Conservation (phyloP, 106 monocot genomes). For the Dioscorea zingiberensis region DNA sequence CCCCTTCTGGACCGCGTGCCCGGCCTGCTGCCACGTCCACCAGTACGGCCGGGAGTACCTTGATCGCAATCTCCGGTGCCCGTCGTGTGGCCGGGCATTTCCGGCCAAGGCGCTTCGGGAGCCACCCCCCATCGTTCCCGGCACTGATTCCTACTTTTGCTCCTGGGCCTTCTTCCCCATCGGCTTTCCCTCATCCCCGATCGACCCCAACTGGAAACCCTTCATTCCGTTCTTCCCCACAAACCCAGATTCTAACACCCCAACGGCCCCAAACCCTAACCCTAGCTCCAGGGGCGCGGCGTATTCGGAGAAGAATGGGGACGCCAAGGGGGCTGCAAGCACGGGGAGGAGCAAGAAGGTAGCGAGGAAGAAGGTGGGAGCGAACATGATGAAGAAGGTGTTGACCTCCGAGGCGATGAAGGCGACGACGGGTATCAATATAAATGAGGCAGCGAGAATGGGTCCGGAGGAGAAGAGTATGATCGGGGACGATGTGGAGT, state of each 20-base stretch:
- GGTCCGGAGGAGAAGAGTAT: not conserved
- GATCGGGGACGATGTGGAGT: conserved; percentile 13
- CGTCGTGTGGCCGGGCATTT: conserved; percentile 39
- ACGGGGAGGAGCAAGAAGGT: conserved; percentile 27
- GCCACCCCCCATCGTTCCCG: conserved; percentile 60
- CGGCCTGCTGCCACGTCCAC: conserved; percentile 47
- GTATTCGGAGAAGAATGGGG: not conserved
- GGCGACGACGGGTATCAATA: not conserved
- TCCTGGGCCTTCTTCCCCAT: conserved; percentile 74
- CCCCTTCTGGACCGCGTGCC: conserved; percentile 72
- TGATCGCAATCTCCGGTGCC: conserved; percentile 33
- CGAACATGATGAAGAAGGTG: conserved; percentile 7
- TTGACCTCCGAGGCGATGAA: not conserved
- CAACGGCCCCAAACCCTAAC: too few species aligned
- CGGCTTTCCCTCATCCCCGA: conserved; percentile 37
- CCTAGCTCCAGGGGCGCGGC: too few species aligned
- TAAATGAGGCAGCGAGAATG: not conserved
- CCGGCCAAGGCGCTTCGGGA: conserved; percentile 29
- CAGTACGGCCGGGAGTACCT: conserved; percentile 43
- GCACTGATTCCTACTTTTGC: conserved; percentile 70
- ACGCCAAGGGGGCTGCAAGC: not conserved
- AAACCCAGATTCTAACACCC: too few species aligned
- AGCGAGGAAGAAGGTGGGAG: conserved; percentile 31
- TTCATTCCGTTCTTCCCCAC: too few species aligned
- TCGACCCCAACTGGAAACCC: not conserved